Base-by-base conservation (phyloP, 331 rosid genomes). In the Pyrus hybrid region DNA sequence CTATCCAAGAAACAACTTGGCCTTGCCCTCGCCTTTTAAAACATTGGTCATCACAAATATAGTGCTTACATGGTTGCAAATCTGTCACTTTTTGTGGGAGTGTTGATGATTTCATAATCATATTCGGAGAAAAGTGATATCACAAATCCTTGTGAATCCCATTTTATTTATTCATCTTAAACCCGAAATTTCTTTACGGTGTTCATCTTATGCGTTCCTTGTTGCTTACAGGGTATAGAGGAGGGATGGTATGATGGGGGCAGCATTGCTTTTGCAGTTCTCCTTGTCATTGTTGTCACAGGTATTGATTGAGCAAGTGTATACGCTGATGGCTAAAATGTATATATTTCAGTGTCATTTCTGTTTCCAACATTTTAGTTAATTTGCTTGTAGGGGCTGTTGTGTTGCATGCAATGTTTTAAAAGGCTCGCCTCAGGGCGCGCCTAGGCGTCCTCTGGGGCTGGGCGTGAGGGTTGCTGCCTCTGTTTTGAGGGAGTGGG, bases 201-300 rank as follows among this genome's bases (percentile, higher is more conserved):
- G 56, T 73, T 64, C 70, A 22, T 29, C 35, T 72, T 72, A 5
- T 56, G 17, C 54, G 32, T 53, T 45, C 57, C 8, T 86, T 82
- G 76, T 79, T 60, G 73, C 37, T 80, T 81, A 45, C 82, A 92
- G 99, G 99, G 99, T 77, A 87, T 92, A 69, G 75, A 90, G 83
- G 90, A 92, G 85, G 99, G 99, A 63, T 95, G 99, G 99, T 95
- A 95, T 73, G 99, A 95, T 83, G 99, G 99, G 73, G 99, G 94
- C 72, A 95, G 99, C 88, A 95, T 95, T 76, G 97, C 97, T 53
- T 92, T 95, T 82, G 99, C 99, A n/a, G 99, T 95, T 82, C 72
- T 95, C 69, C 93, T 95, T 71, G 99, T 95, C 75, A 92, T 95
- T 82, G 93, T 91, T 28, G 98, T 89, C 74, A 95, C 99, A 84